These are phyloP conservation scores for Kodamaea alishanica DNA, from an alignment of 1,139 yeast species.

Conservation along the genomic window DNA sequence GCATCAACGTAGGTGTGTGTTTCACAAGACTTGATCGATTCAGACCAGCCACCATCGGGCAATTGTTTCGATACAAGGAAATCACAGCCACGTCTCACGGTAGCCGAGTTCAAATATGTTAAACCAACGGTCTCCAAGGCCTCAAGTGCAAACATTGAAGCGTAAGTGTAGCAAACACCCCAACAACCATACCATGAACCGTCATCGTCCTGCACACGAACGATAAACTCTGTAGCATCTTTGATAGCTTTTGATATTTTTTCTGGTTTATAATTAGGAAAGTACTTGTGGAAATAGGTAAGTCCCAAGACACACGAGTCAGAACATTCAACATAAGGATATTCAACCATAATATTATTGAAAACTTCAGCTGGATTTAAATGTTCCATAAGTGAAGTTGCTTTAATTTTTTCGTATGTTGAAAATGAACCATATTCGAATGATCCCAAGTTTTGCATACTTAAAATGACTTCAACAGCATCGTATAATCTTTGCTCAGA, in stretches of 20 bases:
- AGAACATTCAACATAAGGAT: conserved; percentile 97
- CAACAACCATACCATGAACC: conserved; percentile 99
- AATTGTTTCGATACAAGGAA: conserved; percentile 74
- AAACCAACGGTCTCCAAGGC: conserved; percentile 74
- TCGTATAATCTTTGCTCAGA: conserved; percentile 52
- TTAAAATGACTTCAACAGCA: conserved; percentile 59
- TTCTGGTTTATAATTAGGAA: conserved; percentile 58
- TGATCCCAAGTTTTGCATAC: conserved; percentile 65
- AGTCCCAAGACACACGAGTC: conserved; percentile 91
- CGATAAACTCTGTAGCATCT: conserved; percentile 71
- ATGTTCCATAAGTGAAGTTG: conserved; percentile 69
- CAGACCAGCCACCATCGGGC: conserved; percentile 97
- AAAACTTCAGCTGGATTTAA: conserved; percentile 97
- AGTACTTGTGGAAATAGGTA: conserved; percentile 66
- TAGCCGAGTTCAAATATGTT: conserved; percentile 55
- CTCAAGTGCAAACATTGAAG: conserved; percentile 97
- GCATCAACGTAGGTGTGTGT: conserved; percentile 68
- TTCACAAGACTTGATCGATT: conserved; percentile 79
- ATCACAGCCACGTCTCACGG: conserved; percentile 77
- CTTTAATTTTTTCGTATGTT: conserved; percentile 82
- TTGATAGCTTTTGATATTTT: conserved; percentile 67
- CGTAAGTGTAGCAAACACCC: conserved; percentile 97
- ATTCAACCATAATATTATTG: conserved; percentile 97
- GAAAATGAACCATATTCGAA: conserved; percentile 92
- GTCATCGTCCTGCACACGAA: conserved; percentile 62